These are phyloP conservation scores for Apiospora saccharicola DNA, from an alignment of 2,329 filamentous ascomycete species.

Conservation along the genomic window DNA sequence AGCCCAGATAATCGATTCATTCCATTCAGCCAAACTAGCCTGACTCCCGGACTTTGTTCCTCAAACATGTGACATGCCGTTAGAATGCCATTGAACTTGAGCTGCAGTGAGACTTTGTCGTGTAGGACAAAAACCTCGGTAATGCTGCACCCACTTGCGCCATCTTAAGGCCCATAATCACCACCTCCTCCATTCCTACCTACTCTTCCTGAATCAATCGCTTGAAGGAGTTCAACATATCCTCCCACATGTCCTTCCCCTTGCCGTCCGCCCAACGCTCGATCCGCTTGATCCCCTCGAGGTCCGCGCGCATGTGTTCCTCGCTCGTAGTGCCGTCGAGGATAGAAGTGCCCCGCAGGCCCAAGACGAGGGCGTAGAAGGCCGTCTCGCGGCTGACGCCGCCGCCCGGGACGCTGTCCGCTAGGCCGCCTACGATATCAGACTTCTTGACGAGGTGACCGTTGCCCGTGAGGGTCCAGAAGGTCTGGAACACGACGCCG, in stretches of 20 bases:
- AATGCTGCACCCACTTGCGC: too few relatives aligned
- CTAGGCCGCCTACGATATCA: constrained; percentile 59
- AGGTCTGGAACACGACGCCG: constrained; percentile 58
- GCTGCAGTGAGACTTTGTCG: too few relatives aligned
- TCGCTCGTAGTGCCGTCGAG: constrained; percentile 56
- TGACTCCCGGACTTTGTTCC: not conserved
- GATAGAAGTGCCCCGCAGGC: constrained; percentile 50
- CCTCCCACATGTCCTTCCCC: constrained; percentile 37
- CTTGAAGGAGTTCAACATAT: not conserved
- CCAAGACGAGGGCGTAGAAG: constrained; percentile 57
- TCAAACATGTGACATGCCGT: not conserved
- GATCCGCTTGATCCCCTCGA: constrained; percentile 52
- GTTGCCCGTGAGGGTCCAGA: constrained; percentile 63
- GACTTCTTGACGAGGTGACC: constrained; percentile 44
- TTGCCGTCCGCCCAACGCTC: constrained; percentile 51
- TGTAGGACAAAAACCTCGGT: not conserved
- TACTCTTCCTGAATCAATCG: not conserved
- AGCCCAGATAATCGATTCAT: not conserved
- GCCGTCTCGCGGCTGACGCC: constrained; percentile 49
- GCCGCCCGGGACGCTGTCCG: constrained; percentile 47
- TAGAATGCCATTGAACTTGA: not conserved
- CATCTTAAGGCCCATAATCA: not conserved
- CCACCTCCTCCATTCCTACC: not conserved
- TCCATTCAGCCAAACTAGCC: not conserved
- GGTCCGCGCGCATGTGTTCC: constrained; percentile 57